Percentiles rank a stretch among this genome's conserved stretches.
phyloP scores from a whole-genome alignment of 441 rosid genomes.

The Gossypium davidsonii region DNA sequence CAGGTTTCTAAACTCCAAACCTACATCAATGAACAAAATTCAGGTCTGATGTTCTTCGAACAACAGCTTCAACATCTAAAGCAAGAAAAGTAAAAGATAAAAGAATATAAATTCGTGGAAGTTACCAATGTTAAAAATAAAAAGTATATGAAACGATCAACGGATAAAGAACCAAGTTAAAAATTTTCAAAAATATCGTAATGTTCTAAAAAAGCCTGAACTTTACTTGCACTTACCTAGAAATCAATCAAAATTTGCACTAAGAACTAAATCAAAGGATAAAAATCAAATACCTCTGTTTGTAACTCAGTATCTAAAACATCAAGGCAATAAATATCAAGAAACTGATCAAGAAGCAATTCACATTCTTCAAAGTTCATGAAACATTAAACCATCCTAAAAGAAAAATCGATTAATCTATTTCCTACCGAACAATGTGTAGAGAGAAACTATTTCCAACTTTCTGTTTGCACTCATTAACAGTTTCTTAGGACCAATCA shows the following conservation, averaged over 20 bases:
- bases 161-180: constrained; percentile 4
- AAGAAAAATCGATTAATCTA: neutral
- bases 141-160: too few relatives aligned
- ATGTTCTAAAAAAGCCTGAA: neutral
- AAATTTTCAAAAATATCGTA: neutral
- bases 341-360: neutral
- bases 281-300: too few relatives aligned
- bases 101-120: neutral
- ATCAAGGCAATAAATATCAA: neutral
- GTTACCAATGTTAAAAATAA: too few relatives aligned
- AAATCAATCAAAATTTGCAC: neutral
- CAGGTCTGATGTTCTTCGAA: neutral
- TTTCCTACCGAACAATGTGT: neutral
- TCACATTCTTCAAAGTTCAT: neutral
- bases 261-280: neutral
- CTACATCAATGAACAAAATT: constrained; percentile 17
- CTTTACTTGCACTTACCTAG: neutral
- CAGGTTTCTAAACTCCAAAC: neutral
- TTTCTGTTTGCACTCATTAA: neutral
- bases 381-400: neutral
- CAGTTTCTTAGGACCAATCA: neutral
- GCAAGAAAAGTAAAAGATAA: neutral
- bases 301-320: neutral
- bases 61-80: neutral
- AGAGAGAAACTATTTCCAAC: neutral